Conservation (phyloP, 129 eudicot genomes). For the Logfia minima region DNA sequence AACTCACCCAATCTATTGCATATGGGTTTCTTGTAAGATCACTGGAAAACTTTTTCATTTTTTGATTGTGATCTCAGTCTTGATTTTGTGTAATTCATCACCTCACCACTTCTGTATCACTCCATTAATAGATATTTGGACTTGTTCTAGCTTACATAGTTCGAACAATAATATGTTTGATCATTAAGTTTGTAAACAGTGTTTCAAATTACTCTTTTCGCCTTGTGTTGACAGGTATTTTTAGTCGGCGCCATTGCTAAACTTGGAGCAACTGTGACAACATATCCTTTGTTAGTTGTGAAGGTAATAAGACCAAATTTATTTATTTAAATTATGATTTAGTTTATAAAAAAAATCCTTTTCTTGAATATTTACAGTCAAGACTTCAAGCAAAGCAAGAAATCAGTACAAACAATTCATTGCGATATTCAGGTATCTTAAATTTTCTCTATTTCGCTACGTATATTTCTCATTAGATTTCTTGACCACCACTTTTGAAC, state of each 20-base stretch:
- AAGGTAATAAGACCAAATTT: constrained; percentile 51
- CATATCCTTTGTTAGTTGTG: constrained; percentile 92
- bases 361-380: constrained; percentile 54
- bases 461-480: neutral
- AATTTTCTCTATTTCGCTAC: neutral
- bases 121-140: neutral
- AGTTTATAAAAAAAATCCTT: neutral
- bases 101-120: constrained; percentile 1
- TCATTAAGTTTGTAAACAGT: neutral
- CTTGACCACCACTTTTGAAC: neutral
- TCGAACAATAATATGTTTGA: constrained; percentile 16
- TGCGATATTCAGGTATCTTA: constrained; percentile 82
- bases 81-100: neutral
- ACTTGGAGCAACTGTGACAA: constrained; percentile 89
- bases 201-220: constrained; percentile 18
- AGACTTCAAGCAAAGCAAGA: constrained; percentile 99
- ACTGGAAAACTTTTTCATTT: constrained; percentile 2
- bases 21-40: constrained; percentile 6
- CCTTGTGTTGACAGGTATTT: constrained; percentile 53
- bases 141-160: neutral
- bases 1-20: constrained; percentile 1
- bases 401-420: constrained; percentile 65
- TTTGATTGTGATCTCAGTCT: constrained; percentile 12
- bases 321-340: constrained; percentile 9
- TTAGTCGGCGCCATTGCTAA: constrained; percentile 86